These are phyloP conservation scores for Xylaria acuta DNA, from an alignment of 495 filamentous ascomycete species.

Conservation along the genomic window DNA sequence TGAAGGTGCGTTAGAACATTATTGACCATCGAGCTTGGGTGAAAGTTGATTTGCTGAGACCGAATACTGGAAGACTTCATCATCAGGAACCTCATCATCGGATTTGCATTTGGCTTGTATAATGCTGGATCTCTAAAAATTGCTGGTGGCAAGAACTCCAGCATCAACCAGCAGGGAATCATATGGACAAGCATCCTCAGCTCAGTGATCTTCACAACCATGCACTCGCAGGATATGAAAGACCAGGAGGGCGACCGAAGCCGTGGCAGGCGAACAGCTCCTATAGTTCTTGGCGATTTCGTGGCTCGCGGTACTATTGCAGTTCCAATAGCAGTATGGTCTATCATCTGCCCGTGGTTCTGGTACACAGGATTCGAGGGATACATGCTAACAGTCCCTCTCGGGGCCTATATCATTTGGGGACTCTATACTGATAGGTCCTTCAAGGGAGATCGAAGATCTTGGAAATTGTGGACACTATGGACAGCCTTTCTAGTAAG, in stretches of 20 bases:
- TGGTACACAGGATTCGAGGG: slow-evolving; percentile 35
- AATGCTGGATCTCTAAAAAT: slow-evolving; percentile 36
- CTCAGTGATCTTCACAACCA: slow-evolving; percentile 51
- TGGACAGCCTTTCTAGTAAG: too few species aligned
- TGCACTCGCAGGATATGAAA: slow-evolving; percentile 57
- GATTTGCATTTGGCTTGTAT: slow-evolving; percentile 44
- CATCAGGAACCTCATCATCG: slow-evolving; percentile 52
- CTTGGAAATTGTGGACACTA: too few species aligned
- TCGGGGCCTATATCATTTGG: too few species aligned
- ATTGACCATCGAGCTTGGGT: too few species aligned
- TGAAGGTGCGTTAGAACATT: too few species aligned
- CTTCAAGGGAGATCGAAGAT: too few species aligned
- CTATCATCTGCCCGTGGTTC: slow-evolving; percentile 43
- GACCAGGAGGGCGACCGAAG: slow-evolving; percentile 54
- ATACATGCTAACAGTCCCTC: too few species aligned
- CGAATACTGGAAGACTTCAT: too few species aligned
- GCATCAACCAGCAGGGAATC: slow-evolving; percentile 27
- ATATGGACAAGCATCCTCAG: slow-evolving; percentile 52
- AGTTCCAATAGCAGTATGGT: slow-evolving; percentile 47
- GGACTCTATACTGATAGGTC: too few species aligned
- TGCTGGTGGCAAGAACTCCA: slow-evolving; percentile 18
- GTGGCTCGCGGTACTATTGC: slow-evolving; percentile 46
- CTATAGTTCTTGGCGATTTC: slow-evolving; percentile 49
- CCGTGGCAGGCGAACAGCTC: slow-evolving; percentile 48
- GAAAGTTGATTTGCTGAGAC: too few species aligned